A percentile compares a stretch with the other conserved stretches of the same genome.
These are phyloP conservation scores for Fusarium sp. DNA, from an alignment of 2,329 filamentous ascomycete species.

Conservation along the genomic window DNA sequence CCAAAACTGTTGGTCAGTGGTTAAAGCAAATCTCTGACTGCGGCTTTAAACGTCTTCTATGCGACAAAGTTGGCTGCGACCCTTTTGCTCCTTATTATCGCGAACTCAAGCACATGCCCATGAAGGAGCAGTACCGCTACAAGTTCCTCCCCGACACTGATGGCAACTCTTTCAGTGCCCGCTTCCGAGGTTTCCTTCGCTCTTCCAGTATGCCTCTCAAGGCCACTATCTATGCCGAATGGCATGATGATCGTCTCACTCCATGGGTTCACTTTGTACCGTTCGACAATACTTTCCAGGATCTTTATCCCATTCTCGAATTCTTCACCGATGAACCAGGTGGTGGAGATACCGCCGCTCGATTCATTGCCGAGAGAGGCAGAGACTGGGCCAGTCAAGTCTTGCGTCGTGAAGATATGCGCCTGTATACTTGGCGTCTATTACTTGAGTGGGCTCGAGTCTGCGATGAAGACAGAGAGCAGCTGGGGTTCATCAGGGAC, in stretches of 20 bases:
- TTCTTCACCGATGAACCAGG: constrained; percentile 68
- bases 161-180: constrained; percentile 72
- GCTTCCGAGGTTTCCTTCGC: constrained; percentile 72
- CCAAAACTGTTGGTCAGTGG: constrained; percentile 54
- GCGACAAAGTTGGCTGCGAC: constrained; percentile 52
- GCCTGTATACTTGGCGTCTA: constrained; percentile 72
- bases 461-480: constrained; percentile 57
- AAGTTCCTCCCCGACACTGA: constrained; percentile 79
- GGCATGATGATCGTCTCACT: constrained; percentile 76
- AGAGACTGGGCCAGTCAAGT: constrained; percentile 71
- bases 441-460: constrained; percentile 68
- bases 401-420: constrained; percentile 73
- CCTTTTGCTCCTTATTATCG: constrained; percentile 54
- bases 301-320: constrained; percentile 72
- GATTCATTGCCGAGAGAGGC: constrained; percentile 68
- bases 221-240: constrained; percentile 77
- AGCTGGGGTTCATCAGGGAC: constrained; percentile 58
- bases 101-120: constrained; percentile 49
- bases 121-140: constrained; percentile 62
- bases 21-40: constrained; percentile 54
- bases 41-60: constrained; percentile 58
- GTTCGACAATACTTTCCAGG: constrained; percentile 74
- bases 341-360: constrained; percentile 65
- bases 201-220: constrained; percentile 76
- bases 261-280: constrained; percentile 81